phyloP scores from a whole-genome alignment of 129 eudicot species.

The Helianthus tuberosus region DNA sequence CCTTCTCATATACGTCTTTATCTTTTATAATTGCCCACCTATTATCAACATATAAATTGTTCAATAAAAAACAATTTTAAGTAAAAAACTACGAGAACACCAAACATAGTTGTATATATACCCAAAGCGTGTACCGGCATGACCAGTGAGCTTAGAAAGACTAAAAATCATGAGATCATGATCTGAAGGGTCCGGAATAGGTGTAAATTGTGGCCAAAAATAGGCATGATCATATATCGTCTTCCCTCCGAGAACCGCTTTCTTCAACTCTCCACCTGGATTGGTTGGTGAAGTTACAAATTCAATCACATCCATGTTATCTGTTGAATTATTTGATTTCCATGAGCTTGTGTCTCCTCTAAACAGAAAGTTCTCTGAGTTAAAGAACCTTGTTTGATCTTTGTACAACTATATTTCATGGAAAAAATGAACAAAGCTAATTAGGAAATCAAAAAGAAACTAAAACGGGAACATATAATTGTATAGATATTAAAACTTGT shows the following conservation, averaged over 20 bases:
- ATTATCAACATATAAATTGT: background rate
- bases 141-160: conserved; percentile 76
- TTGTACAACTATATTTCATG: conserved; percentile 13
- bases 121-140: conserved; percentile 77
- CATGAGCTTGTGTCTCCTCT: conserved; percentile 41
- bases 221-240: conserved; percentile 58
- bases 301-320: conserved; percentile 39
- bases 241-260: conserved; percentile 44
- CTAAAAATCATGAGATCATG: conserved; percentile 71
- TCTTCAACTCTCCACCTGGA: conserved; percentile 51
- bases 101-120: conserved; percentile 7
- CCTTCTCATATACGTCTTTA: conserved; percentile 47
- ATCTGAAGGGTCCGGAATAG: conserved; percentile 57
- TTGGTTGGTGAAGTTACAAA: conserved; percentile 63
- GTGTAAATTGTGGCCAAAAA: conserved; percentile 70
- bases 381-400: conserved; percentile 43
- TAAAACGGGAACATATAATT: too few relatives aligned
- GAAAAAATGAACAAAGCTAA: background rate
- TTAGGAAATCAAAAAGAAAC: too few relatives aligned
- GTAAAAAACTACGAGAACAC: background rate
- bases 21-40: conserved; percentile 88
- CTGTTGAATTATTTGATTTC: conserved; percentile 31
- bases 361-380: conserved; percentile 33
- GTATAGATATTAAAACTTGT: too few relatives aligned
- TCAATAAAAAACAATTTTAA: background rate